Evolutionary conservation across 495 filamentous ascomycete species (phyloP).

Genomic region (Aspergillus asperescens): DNA sequence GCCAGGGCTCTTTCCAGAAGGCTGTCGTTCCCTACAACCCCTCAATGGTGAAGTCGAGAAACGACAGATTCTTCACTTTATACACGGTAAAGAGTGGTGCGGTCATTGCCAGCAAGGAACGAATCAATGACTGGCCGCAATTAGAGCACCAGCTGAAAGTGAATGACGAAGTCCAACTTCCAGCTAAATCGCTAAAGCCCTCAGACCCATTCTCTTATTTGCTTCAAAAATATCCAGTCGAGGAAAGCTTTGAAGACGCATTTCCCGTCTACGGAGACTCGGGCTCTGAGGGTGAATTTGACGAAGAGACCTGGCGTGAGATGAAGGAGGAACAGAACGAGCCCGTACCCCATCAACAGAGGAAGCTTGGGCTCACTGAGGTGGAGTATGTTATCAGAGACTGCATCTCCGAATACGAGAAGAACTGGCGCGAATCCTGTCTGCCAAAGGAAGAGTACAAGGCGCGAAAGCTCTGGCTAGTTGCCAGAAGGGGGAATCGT

Average conservation of each 20-base stretch:
- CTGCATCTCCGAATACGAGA: slow-evolving; percentile 47
- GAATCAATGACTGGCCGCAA: slow-evolving; percentile 20
- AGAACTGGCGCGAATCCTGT: slow-evolving; percentile 52
- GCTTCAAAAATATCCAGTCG: slow-evolving; percentile 43
- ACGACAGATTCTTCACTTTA: slow-evolving; percentile 22
- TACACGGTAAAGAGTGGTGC: slow-evolving; percentile 22
- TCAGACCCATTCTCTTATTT: slow-evolving; percentile 20
- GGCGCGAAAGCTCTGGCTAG: slow-evolving; percentile 60
- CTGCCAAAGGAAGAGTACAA: slow-evolving; percentile 48
- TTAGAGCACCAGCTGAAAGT: background rate
- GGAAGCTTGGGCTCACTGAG: slow-evolving; percentile 40
- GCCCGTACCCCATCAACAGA: slow-evolving; percentile 9
- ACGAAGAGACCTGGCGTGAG: slow-evolving; percentile 56
- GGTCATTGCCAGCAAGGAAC: slow-evolving; percentile 23
- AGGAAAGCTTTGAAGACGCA: slow-evolving; percentile 41
- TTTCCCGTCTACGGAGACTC: slow-evolving; percentile 66
- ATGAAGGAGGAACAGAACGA: slow-evolving; percentile 50
- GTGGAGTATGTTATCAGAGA: slow-evolving; percentile 48
- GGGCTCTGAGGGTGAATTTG: slow-evolving; percentile 49
- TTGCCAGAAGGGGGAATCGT: slow-evolving; percentile 31
- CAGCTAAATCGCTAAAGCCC: background rate
- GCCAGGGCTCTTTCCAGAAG: slow-evolving; percentile 5
- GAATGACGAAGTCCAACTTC: background rate
- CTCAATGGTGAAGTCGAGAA: slow-evolving; percentile 5
- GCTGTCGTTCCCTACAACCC: slow-evolving; percentile 26